Evolutionary conservation across 208 protist species (phyloP), one percentile per base, ranked within the genome.

Genomic region (Angomonas deanei): DNA sequence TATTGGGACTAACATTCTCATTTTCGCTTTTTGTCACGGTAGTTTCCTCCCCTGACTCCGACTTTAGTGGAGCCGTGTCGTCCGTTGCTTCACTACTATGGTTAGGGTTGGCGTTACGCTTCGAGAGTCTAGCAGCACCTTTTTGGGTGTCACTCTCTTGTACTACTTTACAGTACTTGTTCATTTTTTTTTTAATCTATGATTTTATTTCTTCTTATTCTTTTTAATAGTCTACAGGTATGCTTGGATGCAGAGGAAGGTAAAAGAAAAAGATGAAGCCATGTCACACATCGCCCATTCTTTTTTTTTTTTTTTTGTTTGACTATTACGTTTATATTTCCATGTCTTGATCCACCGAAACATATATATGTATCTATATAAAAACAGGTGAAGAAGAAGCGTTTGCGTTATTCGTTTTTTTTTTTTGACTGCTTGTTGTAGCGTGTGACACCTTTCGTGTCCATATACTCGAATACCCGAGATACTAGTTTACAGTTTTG

Each of bases 111-210:
- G 36, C 15, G 36, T 42, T 42, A n/a, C 36, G 36, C 15, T 42
- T 42, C 11, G 36, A n/a, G 8, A 42, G 36, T 42, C 36, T 42
- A 42, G 8, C n/a, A n/a, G n/a, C n/a, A n/a, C 15, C 15, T 42
- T 42, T 15, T 42, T 42, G 8, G 36, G 8, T 42, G 36, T 42
- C 36, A 19, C 27, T 28, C 28, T 56, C 27, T 30, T 56, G 13
- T 30, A 86, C 70, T 21, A 86, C 28, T 50, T 66, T 49, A n/a
- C 67, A 61, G 64, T 86, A 86, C 68, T 86, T 86, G 38, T 75
- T 78, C 50, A 72, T 70, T 56, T 66, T 5, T 24, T 8, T 3
- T 23, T 10, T 24, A 1, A 2, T 34, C 50, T 24, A 24, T 19
- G 0, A 46, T 24, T 24, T 6, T 28, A 21, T n/a, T 15, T 6